Evolutionary conservation across 371 early-diverging fungal genomes (phyloP).

Genomic region (Syncephalastrum monosporum): DNA sequence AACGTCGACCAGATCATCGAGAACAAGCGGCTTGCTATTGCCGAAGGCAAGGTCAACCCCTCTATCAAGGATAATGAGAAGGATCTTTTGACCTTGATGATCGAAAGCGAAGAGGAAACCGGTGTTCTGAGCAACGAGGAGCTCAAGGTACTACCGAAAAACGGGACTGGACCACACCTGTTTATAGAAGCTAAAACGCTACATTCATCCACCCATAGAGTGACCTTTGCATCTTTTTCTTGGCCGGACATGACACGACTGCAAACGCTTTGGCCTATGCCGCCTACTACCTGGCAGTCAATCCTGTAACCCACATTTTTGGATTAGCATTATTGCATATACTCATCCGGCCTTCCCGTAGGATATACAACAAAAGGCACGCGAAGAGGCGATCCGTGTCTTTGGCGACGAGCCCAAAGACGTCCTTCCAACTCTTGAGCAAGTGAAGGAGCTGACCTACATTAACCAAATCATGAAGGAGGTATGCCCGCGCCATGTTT

Average conservation of each 20-base stretch:
- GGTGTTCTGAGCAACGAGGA: constrained; percentile 18
- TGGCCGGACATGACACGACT: constrained; percentile 54
- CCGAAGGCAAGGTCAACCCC: constrained; percentile 12
- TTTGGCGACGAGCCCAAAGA: constrained; percentile 42
- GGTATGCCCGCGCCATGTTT: constrained; percentile 3
- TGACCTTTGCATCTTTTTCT: constrained; percentile 45
- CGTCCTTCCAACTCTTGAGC: constrained; percentile 38
- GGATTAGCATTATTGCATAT: not conserved
- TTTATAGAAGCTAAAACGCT: not conserved
- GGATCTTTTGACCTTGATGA: constrained; percentile 48
- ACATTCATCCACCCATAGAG: constrained; percentile 28
- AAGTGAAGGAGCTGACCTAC: constrained; percentile 43
- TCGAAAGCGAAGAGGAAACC: constrained; percentile 24
- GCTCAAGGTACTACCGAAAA: constrained; percentile 5
- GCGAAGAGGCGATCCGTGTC: constrained; percentile 40
- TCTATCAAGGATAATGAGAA: constrained; percentile 31
- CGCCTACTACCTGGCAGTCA: constrained; percentile 27
- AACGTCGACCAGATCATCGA: not conserved
- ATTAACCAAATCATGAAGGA: constrained; percentile 40
- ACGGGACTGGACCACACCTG: constrained; percentile 19
- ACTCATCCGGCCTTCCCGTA: not conserved
- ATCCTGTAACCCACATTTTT: constrained; percentile 21
- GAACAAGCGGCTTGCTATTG: constrained; percentile 3
- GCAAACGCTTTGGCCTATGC: constrained; percentile 26
- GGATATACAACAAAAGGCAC: constrained; percentile 43